Evolutionary conservation across 768 basidiomycete genomes (phyloP), one percentile per base, ranked within the genome.

Genomic region (Udeniomyces megalosporus): DNA sequence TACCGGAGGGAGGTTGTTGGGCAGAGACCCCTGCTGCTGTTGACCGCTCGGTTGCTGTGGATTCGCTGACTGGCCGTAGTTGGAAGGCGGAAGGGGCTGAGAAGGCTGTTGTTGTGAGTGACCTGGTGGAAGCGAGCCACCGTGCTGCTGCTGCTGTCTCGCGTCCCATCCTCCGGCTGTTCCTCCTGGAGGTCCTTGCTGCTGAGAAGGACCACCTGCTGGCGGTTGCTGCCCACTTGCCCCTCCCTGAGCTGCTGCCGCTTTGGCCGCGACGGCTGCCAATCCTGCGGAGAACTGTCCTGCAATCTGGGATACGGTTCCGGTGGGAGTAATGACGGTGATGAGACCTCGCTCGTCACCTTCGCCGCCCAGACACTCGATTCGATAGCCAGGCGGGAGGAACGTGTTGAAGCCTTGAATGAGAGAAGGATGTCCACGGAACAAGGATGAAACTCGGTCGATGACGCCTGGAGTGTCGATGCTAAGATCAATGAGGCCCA

Each of bases 361-460:
- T 20, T 70, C 66, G 14, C 68, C 68, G 2, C 61, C 66, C 29
- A 67, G 50, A 63, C 76, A 76, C 67, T 93, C 89, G 72, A 99
- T 96, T 52, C 87, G 84, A 71, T 96, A 99, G 17, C 93, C 93
- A 24, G 81, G 79, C 3, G 93, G 93, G 12, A 99, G 80, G 75
- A 97, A 99, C 0, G 91, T 95, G 75, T 96, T 97, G 80, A 99
- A 99, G 11, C 92, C 92, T 73, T 93, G 89, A 50, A 99, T 96
- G 65, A 99, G 84, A 5, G 77, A 71, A 0, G 88, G 88, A 69
- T 95, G 89, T 1, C 88, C 88, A 60, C 83, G 81, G 76, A 99
- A 97, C 28, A 99, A 82, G 53, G 84, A 81, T 0, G 92, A 93
- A 31, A 96, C 93, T 57, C 92, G 88, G 70, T 84, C 84, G 70